Base-by-base conservation (phyloP, 129 eudicot genomes). In the Ambrosia trifida region DNA sequence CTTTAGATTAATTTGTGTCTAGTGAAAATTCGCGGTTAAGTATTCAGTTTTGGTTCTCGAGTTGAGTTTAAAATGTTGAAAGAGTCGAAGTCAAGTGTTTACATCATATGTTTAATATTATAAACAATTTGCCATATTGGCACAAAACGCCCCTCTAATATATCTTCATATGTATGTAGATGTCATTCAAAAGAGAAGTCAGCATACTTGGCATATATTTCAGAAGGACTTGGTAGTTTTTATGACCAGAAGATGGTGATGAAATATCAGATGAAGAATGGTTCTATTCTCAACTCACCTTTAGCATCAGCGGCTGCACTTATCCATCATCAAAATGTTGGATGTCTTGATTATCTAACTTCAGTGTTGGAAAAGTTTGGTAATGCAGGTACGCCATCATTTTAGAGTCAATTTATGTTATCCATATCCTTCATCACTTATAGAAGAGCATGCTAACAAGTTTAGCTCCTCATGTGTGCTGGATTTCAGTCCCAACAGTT, bases 181-280 rank as follows among this genome's bases (percentile, higher is more conserved):
- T 82, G 82, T 63, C 40, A 35, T 30, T 75, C 82, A 46, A 64
- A 40, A 0, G 82, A 69, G 82, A 79, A 44, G 66, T 80, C 73
- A 43, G 78, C 82, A 11, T 89, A 85, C 82, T 28, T 87, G 74
- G 98, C 95, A 57, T 93, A 85, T 72, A 45, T 89, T 40, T 84
- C 92, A 31, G 98, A 93, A 82, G 96, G 96, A 66, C 67, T 87
- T 17, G 85, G 81, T 18, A 64, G 82, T 64, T 78, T 62, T 20
- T 82, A 83, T 68, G 79, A 87, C 17, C 85, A 92, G 95, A 80
- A 83, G 51, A 89, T 77, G 77, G 83, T 84, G 38, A 87, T 83
- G 93, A 89, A 72, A 64, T 84, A 80, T 76, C 95, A 87, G 73
- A 85, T 86, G 76, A 85, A 71, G 59, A 94, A 87, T 51, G 96